Conservation (phyloP, 1,139 yeast genomes). For the Ogataea hybrid region DNA sequence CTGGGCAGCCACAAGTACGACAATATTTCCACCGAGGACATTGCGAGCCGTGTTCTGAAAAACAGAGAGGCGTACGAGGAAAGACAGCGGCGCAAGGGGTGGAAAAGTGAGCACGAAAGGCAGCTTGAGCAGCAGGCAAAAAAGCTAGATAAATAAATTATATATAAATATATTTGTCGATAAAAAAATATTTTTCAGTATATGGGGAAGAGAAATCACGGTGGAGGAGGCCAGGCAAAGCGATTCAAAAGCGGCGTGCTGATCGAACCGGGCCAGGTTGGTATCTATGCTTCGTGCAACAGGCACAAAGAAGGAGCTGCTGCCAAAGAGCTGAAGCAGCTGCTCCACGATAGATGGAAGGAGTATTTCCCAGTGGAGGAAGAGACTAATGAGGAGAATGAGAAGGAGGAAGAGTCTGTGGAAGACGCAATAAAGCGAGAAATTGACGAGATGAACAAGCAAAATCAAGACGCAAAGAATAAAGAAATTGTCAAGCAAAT, state of each 20-base stretch:
- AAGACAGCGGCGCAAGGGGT: conserved; percentile 74
- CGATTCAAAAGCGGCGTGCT: conserved; percentile 49
- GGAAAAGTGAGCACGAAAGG: conserved; percentile 53
- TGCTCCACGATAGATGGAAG: conserved; percentile 59
- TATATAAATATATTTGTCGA: not conserved
- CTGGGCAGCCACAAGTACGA: conserved; percentile 58
- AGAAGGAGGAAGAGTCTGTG: conserved; percentile 45
- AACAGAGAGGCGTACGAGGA: conserved; percentile 72
- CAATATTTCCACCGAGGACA: conserved; percentile 59
- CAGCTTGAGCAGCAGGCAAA: conserved; percentile 24
- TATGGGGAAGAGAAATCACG: conserved; percentile 39
- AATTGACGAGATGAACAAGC: conserved; percentile 53
- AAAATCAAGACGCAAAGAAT: conserved; percentile 35
- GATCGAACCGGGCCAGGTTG: conserved; percentile 77
- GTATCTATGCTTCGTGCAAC: conserved; percentile 82
- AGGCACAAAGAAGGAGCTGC: conserved; percentile 77
- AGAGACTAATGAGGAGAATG: conserved; percentile 36
- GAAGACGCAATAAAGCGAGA: conserved; percentile 78
- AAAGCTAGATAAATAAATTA: not conserved
- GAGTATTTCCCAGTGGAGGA: conserved; percentile 45
- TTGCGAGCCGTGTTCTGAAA: conserved; percentile 64
- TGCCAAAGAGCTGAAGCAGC: conserved; percentile 63
- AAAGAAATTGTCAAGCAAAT: conserved; percentile 58
- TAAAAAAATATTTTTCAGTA: conserved; percentile 1
- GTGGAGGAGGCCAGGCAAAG: conserved; percentile 30